These are phyloP conservation scores for Athelia psychrophila DNA, from an alignment of 1,284 basidiomycete genomes.

Conservation along the genomic window DNA sequence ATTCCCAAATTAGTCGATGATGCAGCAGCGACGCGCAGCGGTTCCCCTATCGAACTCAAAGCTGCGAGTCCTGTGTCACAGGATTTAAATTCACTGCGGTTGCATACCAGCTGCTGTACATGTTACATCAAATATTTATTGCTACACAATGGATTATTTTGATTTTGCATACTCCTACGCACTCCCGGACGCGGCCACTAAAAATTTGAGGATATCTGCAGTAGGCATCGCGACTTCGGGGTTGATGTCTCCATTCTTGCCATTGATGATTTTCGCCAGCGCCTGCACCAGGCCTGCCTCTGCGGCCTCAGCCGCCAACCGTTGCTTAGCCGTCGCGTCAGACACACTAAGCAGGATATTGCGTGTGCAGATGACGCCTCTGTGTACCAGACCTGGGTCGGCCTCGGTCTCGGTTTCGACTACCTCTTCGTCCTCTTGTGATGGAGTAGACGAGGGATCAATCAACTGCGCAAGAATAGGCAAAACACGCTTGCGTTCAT, in stretches of 20 bases:
- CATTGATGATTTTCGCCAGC: conserved; percentile 45
- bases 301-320: conserved; percentile 46
- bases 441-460: conserved; percentile 43
- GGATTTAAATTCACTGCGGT: too few species aligned
- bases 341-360: conserved; percentile 57
- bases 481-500: conserved; percentile 57
- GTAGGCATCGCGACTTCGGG: conserved; percentile 38
- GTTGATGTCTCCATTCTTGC: conserved; percentile 24
- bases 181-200: conserved; percentile 23
- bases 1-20: not conserved
- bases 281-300: conserved; percentile 48
- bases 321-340: conserved; percentile 32
- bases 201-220: conserved; percentile 41
- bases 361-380: conserved; percentile 68
- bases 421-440: conserved; percentile 27
- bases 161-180: too few species aligned
- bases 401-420: conserved; percentile 23
- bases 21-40: not conserved
- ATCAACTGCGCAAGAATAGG: conserved; percentile 63
- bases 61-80: too few species aligned
- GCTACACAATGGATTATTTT: too few species aligned
- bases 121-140: too few species aligned
- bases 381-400: conserved; percentile 68
- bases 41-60: too few species aligned
- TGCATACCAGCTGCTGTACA: too few species aligned